Evolutionary conservation across 2,329 filamentous ascomycete species (phyloP).

Genomic region (Colletotrichum australisinense): DNA sequence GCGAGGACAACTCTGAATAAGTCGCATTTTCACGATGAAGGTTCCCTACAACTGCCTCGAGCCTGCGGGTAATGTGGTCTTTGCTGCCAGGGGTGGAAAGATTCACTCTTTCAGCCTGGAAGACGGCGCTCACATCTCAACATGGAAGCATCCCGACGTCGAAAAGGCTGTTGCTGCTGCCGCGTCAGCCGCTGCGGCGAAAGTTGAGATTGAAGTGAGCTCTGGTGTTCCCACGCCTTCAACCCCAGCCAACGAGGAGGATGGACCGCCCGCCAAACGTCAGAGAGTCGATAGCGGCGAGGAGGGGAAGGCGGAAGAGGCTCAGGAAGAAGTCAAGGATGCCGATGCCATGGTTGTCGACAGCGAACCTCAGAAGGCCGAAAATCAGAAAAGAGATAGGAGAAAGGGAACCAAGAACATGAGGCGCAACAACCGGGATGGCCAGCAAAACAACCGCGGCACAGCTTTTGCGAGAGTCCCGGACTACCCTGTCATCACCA

Average conservation of each 20-base stretch:
- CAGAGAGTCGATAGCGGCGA: conserved; percentile 49
- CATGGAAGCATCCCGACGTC: conserved; percentile 68
- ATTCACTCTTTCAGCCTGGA: conserved; percentile 75
- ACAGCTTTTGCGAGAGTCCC: conserved; percentile 47
- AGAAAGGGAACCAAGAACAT: conserved; percentile 38
- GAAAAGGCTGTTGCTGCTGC: conserved; percentile 43
- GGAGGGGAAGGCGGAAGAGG: conserved; percentile 47
- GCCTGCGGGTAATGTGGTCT: conserved; percentile 66
- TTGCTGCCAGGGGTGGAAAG: conserved; percentile 79
- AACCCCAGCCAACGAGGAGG: conserved; percentile 32
- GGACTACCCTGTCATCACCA: conserved; percentile 74
- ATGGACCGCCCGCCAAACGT: conserved; percentile 55
- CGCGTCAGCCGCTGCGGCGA: conserved; percentile 37
- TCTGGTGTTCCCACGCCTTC: conserved; percentile 34
- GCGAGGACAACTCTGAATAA: neutral
- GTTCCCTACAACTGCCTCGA: conserved; percentile 75
- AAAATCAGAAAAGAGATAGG: conserved; percentile 41
- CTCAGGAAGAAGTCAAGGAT: conserved; percentile 38
- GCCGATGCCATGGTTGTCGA: conserved; percentile 36
- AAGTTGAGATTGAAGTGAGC: conserved; percentile 42
- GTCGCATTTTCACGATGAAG: conserved; percentile 47
- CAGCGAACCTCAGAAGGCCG: conserved; percentile 38
- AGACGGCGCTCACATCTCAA: conserved; percentile 68
- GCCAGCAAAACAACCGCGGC: conserved; percentile 44
- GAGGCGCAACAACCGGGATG: conserved; percentile 47